Base-by-base conservation (phyloP, 1,139 yeast genomes). In the Suzukiozyma palmioleophila region DNA sequence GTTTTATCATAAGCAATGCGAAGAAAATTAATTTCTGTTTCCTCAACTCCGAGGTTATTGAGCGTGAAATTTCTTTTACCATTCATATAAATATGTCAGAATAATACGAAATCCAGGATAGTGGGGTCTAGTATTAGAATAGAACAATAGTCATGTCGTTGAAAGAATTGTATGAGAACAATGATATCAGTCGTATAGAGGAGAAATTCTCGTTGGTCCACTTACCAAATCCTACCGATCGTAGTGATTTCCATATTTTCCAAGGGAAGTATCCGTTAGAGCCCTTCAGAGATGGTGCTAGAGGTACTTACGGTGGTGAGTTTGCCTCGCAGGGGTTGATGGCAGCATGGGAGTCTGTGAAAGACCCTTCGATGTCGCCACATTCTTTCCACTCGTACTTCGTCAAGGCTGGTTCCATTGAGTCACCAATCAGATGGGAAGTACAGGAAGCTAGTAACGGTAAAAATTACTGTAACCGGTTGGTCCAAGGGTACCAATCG, bases 301-400 rank as follows among this genome's bases (percentile, higher is more conserved):
- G 72, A 42, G 75, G 73, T 1, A 59, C 66, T 2, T 69, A 60
- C 46, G 75, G 75, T 2, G 75, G 75, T 2, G 75, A 69, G 38
- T 52, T 66, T 26, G 49, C 67, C 3, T 43, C 59, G 15, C 74
- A 67, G 46, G 60, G 62, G 1, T 39, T 62, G 10, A 44, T 58
- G 33, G 75, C 73, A 0, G 71, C 69, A 1, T 67, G 69, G 67
- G 64, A 56, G 35, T 53, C 70, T 9, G 51, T 69, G 8, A 45
- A 43, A 3, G 52, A 51, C 31, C 47, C 41, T 25, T 51, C 43
- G 22, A 60, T 66, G 35, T 56, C 57, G 35, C 70, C 73, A 3
- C 69, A 69, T 47, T 66, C 73, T 10, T 54, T 66, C 33, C 75
- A 69, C 47, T 51, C 62, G 27, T 68, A 67, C 49, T 69, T 69